Evolutionary conservation across 768 basidiomycete species (phyloP), one percentile per base, ranked within the genome.

Genomic region (Russula griseocarnosa): DNA sequence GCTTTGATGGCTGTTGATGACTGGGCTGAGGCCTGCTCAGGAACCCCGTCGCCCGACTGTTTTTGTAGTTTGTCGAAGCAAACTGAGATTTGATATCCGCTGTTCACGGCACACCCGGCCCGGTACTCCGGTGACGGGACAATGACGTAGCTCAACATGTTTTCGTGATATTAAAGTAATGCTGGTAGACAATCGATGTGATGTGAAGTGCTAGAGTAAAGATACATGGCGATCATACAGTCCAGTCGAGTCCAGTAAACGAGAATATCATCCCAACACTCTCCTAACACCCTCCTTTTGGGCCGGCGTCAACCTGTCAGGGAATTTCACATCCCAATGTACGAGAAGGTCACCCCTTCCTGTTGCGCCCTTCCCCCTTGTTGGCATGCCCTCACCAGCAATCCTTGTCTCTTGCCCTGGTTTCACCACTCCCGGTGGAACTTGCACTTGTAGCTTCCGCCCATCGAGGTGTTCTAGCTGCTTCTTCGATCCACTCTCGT

Each of bases 301-400:
- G 20, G 81, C 76, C 3, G 83, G 75, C 13, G 90, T 88, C 63
- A 98, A 73, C 52, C 82, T 77, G 32, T 84, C 81, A 0, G 96
- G 96, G 82, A 98, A 95, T 28, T 84, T 79, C 24, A 96, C 82
- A 47, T 96, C 84, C 90, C 88, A 92, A 66, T 82, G 83, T 54
- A 96, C 81, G 55, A 90, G 78, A 57, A 98, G 73, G 75, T 98
- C 92, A 1, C 96, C 96, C 76, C 90, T 92, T 66, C 78, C 83
- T 76, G 80, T 82, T 62, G 78, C 78, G 49, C 78, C 79, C 63
- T 86, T 88, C 74, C 91, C 94, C 62, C 93, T 81, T 53, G 94
- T 86, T 3, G 95, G 94, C 92, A 95, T 94, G 9, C 94, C 94
- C 73, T 97, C 93, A 2, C 86, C 88, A 2, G 77, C 53, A 3